phyloP scores from a whole-genome alignment of 2,329 filamentous ascomycete genomes.

The Pseudogymnoascus sp. region DNA sequence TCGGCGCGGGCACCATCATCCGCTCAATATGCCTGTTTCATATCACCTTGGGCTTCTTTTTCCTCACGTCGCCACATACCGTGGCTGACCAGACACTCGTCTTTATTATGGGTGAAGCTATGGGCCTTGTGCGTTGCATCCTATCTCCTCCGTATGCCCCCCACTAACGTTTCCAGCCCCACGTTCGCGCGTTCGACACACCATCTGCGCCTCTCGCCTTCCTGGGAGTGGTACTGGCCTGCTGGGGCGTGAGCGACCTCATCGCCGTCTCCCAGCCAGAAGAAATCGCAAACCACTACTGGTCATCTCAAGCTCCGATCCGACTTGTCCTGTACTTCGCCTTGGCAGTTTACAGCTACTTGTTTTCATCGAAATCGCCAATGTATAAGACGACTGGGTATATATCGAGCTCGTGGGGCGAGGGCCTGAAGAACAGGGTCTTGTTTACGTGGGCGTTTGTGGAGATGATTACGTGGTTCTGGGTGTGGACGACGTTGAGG shows the following conservation, averaged over 20 bases:
- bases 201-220: slow-evolving; percentile 67
- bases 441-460: slow-evolving; percentile 80
- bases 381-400: slow-evolving; percentile 35
- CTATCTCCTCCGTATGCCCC: neutral
- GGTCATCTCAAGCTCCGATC: slow-evolving; percentile 60
- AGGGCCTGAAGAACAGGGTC: slow-evolving; percentile 72
- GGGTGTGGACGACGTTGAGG: slow-evolving; percentile 65
- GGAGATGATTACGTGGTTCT: slow-evolving; percentile 82
- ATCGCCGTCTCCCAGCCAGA: slow-evolving; percentile 61
- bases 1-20: slow-evolving; percentile 75
- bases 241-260: slow-evolving; percentile 57
- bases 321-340: slow-evolving; percentile 56
- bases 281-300: slow-evolving; percentile 55
- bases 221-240: slow-evolving; percentile 58
- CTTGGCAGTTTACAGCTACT: slow-evolving; percentile 57
- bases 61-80: slow-evolving; percentile 64
- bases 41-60: slow-evolving; percentile 74
- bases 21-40: slow-evolving; percentile 78
- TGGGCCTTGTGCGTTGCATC: slow-evolving; percentile 60
- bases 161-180: slow-evolving; percentile 41
- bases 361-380: slow-evolving; percentile 48
- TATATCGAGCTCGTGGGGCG: slow-evolving; percentile 44
- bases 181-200: slow-evolving; percentile 59
- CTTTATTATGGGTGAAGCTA: slow-evolving; percentile 72
- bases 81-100: slow-evolving; percentile 76